Percentiles rank a stretch among this genome's conserved stretches.
phyloP scores from a whole-genome alignment of 805 yeast species.

The Cyberlindnera nakhonratchasimensis region DNA sequence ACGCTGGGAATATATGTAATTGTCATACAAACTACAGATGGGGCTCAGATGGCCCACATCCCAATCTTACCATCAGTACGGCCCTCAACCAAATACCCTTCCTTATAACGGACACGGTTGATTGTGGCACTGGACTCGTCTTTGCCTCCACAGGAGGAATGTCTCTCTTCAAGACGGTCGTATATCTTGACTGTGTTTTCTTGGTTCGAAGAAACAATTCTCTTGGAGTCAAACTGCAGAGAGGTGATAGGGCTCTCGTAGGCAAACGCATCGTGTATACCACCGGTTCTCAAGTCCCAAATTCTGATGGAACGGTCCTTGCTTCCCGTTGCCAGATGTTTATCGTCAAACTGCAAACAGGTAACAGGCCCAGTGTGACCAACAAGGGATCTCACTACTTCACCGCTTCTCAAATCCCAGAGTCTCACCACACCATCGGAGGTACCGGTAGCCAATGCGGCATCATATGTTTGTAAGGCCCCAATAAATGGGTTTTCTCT shows the following conservation, averaged over 20 bases:
- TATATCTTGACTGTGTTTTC: slow-evolving; percentile 52
- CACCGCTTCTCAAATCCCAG: slow-evolving; percentile 75
- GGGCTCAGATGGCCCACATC: slow-evolving; percentile 64
- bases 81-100: slow-evolving; percentile 67
- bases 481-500: slow-evolving; percentile 47
- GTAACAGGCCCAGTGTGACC: slow-evolving; percentile 74
- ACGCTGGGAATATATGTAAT: too few species aligned
- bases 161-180: slow-evolving; percentile 51
- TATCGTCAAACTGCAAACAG: slow-evolving; percentile 65
- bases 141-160: slow-evolving; percentile 48
- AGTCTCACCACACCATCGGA: slow-evolving; percentile 70
- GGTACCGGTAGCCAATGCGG: slow-evolving; percentile 77
- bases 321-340: slow-evolving; percentile 59
- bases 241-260: slow-evolving; percentile 54
- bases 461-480: slow-evolving; percentile 67
- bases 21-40: too few species aligned
- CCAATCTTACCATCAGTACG: slow-evolving; percentile 56
- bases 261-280: slow-evolving; percentile 56
- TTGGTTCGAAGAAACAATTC: slow-evolving; percentile 51
- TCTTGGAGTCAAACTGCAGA: slow-evolving; percentile 55
- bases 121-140: slow-evolving; percentile 32
- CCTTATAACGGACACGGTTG: slow-evolving; percentile 47
- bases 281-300: slow-evolving; percentile 74
- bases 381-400: slow-evolving; percentile 52
- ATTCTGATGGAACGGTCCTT: slow-evolving; percentile 59